Evolutionary conservation across 2,329 filamentous ascomycete genomes (phyloP).

Genomic region (Cytospora leucostoma): DNA sequence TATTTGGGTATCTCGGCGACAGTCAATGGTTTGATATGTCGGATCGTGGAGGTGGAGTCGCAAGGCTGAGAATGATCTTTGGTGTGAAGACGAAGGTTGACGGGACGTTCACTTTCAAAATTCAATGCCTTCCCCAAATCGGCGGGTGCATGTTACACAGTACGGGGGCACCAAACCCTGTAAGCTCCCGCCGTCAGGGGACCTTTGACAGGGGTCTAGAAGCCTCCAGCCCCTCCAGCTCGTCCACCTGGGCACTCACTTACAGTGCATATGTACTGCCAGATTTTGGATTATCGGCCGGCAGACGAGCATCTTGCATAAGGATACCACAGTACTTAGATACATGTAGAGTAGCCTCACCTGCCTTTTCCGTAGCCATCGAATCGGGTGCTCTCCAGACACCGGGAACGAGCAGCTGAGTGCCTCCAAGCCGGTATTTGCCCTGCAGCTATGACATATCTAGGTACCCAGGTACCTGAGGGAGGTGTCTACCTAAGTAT

Average conservation of each 20-base stretch:
- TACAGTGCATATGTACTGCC: neutral
- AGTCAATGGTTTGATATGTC: neutral
- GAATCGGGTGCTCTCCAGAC: neutral
- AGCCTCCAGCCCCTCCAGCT: neutral
- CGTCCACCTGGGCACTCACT: neutral
- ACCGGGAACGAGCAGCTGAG: neutral
- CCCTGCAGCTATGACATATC: constrained; percentile 1
- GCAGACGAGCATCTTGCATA: neutral
- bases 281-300: neutral
- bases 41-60: neutral
- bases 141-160: neutral
- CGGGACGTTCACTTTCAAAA: neutral
- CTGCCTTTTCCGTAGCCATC: neutral
- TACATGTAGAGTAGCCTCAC: neutral
- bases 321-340: neutral
- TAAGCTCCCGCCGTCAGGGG: neutral
- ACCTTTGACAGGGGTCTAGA: neutral
- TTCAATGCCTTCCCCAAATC: neutral
- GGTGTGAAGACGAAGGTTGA: neutral
- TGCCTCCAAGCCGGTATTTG: neutral
- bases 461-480: too few relatives aligned
- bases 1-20: neutral
- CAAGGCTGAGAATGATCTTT: neutral
- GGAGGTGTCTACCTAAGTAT: too few relatives aligned
- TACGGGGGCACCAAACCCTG: neutral